A percentile compares a stretch with the other conserved stretches of the same genome.
phyloP scores from a whole-genome alignment of 768 basidiomycete genomes.

The Termitomyces sp. region DNA sequence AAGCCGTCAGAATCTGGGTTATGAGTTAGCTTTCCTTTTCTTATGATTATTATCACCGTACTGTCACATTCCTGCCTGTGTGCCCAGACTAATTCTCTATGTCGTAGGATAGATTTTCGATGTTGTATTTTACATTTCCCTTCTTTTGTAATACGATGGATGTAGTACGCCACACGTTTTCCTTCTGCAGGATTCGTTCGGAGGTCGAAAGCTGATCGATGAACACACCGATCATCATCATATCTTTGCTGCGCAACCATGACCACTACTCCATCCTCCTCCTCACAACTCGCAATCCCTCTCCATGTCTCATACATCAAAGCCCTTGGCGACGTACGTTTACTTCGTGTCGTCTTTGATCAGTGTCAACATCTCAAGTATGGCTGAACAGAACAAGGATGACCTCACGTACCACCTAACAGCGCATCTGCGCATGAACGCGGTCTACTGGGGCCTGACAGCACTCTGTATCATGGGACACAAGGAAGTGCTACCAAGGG shows the following conservation, averaged over 20 bases:
- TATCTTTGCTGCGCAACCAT: constrained; percentile 5
- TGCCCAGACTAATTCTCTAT: background rate
- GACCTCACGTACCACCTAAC: constrained; percentile 89
- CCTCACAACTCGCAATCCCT: constrained; percentile 36
- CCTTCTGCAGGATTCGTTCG: background rate
- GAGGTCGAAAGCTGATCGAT: background rate
- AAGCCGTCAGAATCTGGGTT: constrained; percentile 62
- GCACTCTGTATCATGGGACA: constrained; percentile 81
- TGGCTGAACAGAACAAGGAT: constrained; percentile 61
- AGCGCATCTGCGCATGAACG: constrained; percentile 91
- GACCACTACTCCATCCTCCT: background rate
- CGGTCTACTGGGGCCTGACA: constrained; percentile 94
- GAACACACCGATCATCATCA: background rate
- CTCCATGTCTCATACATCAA: constrained; percentile 78
- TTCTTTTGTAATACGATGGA: no score
- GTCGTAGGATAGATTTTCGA: background rate
- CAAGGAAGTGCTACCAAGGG: constrained; percentile 73
- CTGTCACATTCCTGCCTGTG: no score
- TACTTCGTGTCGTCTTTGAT: background rate
- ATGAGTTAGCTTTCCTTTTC: constrained; percentile 32
- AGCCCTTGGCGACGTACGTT: constrained; percentile 62
- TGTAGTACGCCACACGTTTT: background rate
- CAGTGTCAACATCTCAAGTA: background rate
- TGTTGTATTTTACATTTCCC: no score
- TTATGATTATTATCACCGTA: background rate